Conservation (phyloP, 129 eudicot species). For the Chrysanthemum lavandulifolium region DNA sequence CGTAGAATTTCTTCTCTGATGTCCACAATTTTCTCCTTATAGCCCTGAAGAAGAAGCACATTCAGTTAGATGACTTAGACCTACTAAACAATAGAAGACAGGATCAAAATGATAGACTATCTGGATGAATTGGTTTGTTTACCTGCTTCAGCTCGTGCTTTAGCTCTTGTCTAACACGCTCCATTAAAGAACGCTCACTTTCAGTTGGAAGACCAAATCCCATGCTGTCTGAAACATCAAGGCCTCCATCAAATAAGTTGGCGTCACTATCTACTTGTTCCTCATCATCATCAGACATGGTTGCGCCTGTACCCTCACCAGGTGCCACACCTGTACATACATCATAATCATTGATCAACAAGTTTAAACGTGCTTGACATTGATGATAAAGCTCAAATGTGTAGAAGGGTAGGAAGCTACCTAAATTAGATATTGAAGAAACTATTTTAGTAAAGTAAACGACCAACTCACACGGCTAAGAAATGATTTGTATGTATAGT, state of each 20-base stretch:
- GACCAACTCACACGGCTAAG: too few relatives aligned
- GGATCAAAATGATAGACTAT: not conserved
- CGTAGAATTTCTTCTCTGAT: conserved; percentile 89
- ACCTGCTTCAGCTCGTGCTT: conserved; percentile 96
- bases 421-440: too few relatives aligned
- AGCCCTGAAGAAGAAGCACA: conserved; percentile 47
- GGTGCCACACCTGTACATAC: conserved; percentile 71
- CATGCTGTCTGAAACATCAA: conserved; percentile 75
- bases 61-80: not conserved
- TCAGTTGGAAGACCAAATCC: conserved; percentile 96
- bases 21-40: conserved; percentile 85
- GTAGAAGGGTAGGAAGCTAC: too few relatives aligned
- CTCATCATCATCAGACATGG: conserved; percentile 95
- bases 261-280: conserved; percentile 75
- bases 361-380: not conserved
- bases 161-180: conserved; percentile 90
- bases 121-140: not conserved
- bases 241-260: conserved; percentile 68
- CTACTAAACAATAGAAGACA: not conserved
- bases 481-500: too few relatives aligned
- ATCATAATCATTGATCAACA: not conserved
- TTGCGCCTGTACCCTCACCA: conserved; percentile 90
- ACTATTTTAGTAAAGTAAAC: too few relatives aligned
- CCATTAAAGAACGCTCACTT: conserved; percentile 86
- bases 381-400: not conserved